phyloP scores from a whole-genome alignment of 2,329 filamentous ascomycete species.

The Beauveria caledonica region DNA sequence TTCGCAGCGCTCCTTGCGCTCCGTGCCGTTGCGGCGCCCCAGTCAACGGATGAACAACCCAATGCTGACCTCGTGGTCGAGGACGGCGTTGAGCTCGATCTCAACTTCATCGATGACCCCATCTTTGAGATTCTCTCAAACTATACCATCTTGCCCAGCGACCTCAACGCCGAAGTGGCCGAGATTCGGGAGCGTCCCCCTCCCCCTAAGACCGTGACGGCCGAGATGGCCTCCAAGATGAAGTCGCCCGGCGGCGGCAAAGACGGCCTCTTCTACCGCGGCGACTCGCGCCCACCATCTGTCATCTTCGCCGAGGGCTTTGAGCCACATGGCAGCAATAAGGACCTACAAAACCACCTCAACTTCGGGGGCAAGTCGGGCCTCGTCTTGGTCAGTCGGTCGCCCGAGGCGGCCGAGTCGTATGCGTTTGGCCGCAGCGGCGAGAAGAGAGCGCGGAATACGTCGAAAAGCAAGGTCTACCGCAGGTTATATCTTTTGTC shows the following conservation, averaged over 20 bases:
- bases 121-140: neutral
- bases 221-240: neutral
- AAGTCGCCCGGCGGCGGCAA: neutral
- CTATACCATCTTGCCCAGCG: neutral
- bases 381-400: neutral
- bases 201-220: neutral
- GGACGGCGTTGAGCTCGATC: neutral
- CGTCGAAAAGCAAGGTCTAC: too few species aligned
- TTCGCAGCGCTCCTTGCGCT: neutral
- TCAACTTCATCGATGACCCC: neutral
- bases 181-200: neutral
- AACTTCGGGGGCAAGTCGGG: constrained; percentile 2
- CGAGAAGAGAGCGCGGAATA: too few species aligned
- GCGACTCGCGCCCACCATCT: constrained; percentile 6
- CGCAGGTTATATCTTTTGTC: too few species aligned
- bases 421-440: constrained; percentile 10
- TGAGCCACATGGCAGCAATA: neutral
- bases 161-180: neutral
- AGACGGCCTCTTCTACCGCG: constrained; percentile 10
- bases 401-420: neutral
- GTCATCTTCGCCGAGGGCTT: constrained; percentile 9
- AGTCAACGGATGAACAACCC: neutral
- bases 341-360: neutral
- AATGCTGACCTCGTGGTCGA: neutral
- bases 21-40: neutral